Conservation (phyloP, 805 yeast genomes). For the Schwanniomyces yamadae region DNA sequence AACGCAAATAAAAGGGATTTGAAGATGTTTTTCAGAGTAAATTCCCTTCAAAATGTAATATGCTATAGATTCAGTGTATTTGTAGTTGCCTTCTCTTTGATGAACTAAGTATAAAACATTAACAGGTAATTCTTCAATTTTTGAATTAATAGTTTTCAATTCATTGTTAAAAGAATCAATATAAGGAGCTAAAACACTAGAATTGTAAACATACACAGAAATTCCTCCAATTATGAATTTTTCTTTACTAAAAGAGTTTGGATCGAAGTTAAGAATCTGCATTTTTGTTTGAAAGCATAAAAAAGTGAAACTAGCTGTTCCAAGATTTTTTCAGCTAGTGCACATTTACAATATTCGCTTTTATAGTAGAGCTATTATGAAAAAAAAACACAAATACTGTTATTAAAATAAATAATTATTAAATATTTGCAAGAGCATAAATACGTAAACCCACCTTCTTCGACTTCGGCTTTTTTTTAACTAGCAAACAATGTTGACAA, state of each 20-base stretch:
- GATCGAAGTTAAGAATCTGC: conserved; percentile 17
- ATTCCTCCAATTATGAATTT: conserved; percentile 45
- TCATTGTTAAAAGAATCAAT: conserved; percentile 16
- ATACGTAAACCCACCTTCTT: too few species aligned
- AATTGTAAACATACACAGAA: conserved; percentile 42
- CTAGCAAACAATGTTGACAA: too few species aligned
- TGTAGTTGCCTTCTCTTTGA: conserved; percentile 42
- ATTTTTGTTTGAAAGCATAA: conserved; percentile 5
- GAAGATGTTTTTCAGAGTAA: conserved; percentile 16
- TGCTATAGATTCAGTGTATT: conserved; percentile 41
- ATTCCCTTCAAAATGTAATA: conserved; percentile 30
- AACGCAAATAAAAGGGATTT: conserved; percentile 43
- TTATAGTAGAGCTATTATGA: too few species aligned
- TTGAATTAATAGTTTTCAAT: neutral
- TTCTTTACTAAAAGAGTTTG: conserved; percentile 9
- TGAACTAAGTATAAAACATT: conserved; percentile 48
- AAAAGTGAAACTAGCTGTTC: too few species aligned
- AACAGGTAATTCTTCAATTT: conserved; percentile 25
- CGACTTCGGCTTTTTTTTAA: too few species aligned
- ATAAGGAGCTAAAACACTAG: conserved; percentile 26
- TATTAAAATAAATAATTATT: too few species aligned
- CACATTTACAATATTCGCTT: too few species aligned
- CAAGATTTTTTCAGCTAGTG: too few species aligned
- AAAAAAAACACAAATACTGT: too few species aligned
- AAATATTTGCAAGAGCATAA: too few species aligned